A percentile compares a stretch with the other conserved stretches of the same genome.
These are phyloP conservation scores for Lonicera japonica DNA, from an alignment of 129 eudicot species.

Conservation along the genomic window DNA sequence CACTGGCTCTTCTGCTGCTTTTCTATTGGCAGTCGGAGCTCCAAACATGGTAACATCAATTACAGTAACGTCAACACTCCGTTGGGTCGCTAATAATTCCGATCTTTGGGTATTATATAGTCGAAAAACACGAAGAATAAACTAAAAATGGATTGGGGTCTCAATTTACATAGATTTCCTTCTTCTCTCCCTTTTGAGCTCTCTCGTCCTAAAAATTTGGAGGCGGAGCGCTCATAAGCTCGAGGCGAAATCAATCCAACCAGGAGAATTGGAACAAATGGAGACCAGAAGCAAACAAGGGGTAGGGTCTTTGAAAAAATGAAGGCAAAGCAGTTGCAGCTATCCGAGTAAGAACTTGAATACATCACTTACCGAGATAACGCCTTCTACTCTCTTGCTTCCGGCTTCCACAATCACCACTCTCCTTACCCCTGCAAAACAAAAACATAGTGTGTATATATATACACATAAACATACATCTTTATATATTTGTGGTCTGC, in stretches of 20 bases:
- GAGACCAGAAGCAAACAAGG: background rate
- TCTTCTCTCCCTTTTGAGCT: background rate
- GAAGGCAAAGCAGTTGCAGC: constrained; percentile 3
- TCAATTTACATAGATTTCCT: constrained; percentile 13
- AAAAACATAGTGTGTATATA: background rate
- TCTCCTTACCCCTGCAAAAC: constrained; percentile 58
- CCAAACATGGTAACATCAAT: no score
- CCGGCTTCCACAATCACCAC: constrained; percentile 84
- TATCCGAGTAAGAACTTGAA: constrained; percentile 68
- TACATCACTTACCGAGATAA: constrained; percentile 65
- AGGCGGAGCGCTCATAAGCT: constrained; percentile 13
- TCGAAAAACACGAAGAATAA: background rate
- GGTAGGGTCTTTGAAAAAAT: background rate
- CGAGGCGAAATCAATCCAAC: constrained; percentile 7
- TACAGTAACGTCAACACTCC: no score
- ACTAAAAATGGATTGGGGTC: constrained; percentile 1
- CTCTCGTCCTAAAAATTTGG: constrained; percentile 10
- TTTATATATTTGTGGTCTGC: no score
- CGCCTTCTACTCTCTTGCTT: constrained; percentile 82
- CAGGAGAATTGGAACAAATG: background rate
- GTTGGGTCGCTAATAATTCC: no score
- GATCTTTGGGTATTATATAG: no score
- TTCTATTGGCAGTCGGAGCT: no score
- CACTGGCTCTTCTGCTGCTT: no score
- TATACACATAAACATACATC: no score